These are phyloP conservation scores for Hyphopichia burtonii DNA, from an alignment of 1,139 yeast species.

Conservation along the genomic window DNA sequence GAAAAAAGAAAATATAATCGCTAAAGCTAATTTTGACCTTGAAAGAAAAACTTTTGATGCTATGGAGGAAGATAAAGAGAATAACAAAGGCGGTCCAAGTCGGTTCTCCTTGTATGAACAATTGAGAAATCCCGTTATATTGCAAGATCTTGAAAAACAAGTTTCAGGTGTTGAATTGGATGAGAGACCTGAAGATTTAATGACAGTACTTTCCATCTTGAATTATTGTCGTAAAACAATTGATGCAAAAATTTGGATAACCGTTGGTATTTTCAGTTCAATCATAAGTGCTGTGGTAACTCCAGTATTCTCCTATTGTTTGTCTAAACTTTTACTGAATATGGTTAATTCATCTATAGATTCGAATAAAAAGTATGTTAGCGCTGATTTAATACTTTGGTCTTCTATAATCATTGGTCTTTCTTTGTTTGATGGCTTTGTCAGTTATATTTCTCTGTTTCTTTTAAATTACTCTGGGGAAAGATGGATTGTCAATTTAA, in stretches of 20 bases:
- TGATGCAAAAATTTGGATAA: slow-evolving; percentile 33
- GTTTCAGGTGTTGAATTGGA: slow-evolving; percentile 2
- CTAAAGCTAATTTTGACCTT: not conserved
- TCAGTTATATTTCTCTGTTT: slow-evolving; percentile 51
- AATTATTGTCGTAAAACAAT: slow-evolving; percentile 32
- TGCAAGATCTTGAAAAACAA: slow-evolving; percentile 20
- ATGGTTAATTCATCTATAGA: slow-evolving; percentile 42
- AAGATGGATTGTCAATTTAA: slow-evolving; percentile 57
- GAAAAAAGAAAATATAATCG: not conserved
- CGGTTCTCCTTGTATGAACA: not conserved
- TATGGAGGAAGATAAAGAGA: not conserved
- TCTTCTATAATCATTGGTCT: slow-evolving; percentile 60
- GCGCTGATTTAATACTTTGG: slow-evolving; percentile 54
- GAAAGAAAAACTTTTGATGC: not conserved
- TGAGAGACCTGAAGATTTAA: slow-evolving; percentile 11
- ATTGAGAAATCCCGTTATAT: slow-evolving; percentile 21
- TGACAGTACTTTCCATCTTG: slow-evolving; percentile 34
- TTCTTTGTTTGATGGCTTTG: slow-evolving; percentile 59
- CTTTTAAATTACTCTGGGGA: slow-evolving; percentile 63
- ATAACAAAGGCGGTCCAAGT: not conserved
- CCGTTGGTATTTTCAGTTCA: slow-evolving; percentile 54
- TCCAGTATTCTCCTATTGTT: slow-evolving; percentile 77
- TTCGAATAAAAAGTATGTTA: not conserved
- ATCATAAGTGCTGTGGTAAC: slow-evolving; percentile 59
- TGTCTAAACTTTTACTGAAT: slow-evolving; percentile 64